These are phyloP conservation scores for Aureobasidium sp. DNA, from an alignment of 2,329 filamentous ascomycete species.

Conservation along the genomic window DNA sequence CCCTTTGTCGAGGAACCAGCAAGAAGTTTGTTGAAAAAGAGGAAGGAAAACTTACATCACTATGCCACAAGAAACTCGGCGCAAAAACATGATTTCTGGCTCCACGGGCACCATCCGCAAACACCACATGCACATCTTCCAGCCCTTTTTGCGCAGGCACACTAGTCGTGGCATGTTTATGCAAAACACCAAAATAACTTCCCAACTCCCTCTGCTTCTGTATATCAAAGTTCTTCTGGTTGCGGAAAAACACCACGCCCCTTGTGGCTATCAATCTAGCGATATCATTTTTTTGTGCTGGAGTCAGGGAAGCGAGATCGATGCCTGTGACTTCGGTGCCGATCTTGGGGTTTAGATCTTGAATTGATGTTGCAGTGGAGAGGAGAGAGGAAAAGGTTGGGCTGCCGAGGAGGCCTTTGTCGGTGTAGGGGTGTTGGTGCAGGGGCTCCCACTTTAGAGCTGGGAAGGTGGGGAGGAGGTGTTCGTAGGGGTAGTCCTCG, in stretches of 20 bases:
- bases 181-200: conserved; percentile 17
- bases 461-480: conserved; percentile 48
- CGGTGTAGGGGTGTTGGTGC: conserved; percentile 43
- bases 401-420: conserved; percentile 50
- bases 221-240: conserved; percentile 46
- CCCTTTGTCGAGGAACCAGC: no score
- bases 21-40: no score
- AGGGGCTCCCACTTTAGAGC: conserved; percentile 36
- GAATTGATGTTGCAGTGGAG: conserved; percentile 46
- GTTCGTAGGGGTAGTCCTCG: conserved; percentile 45
- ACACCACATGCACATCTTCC: conserved; percentile 53
- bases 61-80: conserved; percentile 51
- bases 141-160: conserved; percentile 43
- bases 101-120: conserved; percentile 47
- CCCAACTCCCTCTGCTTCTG: conserved; percentile 19
- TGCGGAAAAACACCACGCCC: conserved; percentile 53
- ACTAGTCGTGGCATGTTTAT: conserved; percentile 22
- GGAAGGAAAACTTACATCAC: conserved; percentile 28
- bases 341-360: conserved; percentile 52
- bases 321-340: conserved; percentile 49
- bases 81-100: conserved; percentile 47
- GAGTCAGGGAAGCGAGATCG: conserved; percentile 43
- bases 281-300: conserved; percentile 49
- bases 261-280: conserved; percentile 47
- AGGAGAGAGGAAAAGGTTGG: conserved; percentile 49